Percentiles rank a stretch among this genome's conserved stretches.
Evolutionary conservation across 331 rosid genomes (phyloP).

Genomic region (Malus hybrid): DNA sequence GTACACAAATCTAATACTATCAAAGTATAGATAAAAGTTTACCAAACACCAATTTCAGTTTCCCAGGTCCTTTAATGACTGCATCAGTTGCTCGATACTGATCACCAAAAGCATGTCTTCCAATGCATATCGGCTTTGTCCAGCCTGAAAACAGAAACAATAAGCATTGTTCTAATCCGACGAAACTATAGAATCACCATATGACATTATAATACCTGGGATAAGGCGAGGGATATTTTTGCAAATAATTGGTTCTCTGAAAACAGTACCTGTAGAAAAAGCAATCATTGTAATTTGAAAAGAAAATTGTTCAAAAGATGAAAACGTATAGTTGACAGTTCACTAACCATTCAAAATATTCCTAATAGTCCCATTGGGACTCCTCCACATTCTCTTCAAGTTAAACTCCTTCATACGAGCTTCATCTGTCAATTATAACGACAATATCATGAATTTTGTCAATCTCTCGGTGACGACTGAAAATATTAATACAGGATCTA

Average conservation of each 20-base stretch:
- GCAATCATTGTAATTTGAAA: background rate
- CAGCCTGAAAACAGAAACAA: constrained; percentile 51
- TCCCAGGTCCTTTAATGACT: constrained; percentile 87
- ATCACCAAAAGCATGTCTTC: constrained; percentile 99
- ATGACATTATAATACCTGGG: constrained; percentile 56
- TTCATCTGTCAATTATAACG: constrained; percentile 59
- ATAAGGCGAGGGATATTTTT: constrained; percentile 89
- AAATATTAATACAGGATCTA: background rate
- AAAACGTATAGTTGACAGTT: background rate
- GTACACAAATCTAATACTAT: background rate
- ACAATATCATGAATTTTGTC: constrained; percentile 14
- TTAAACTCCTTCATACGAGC: constrained; percentile 82
- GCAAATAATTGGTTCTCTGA: constrained; percentile 98
- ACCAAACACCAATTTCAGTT: constrained; percentile 85
- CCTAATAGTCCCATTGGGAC: constrained; percentile 98
- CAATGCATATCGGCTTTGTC: constrained; percentile 91
- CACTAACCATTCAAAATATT: constrained; percentile 84
- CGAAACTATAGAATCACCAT: background rate
- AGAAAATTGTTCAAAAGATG: background rate
- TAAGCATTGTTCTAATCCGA: constrained; percentile 6
- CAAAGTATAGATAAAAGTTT: constrained; percentile 6
- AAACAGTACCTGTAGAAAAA: constrained; percentile 77
- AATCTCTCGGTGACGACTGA: background rate
- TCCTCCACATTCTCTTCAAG: constrained; percentile 94
- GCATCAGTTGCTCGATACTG: constrained; percentile 93